Evolutionary conservation across 345 rosid species (phyloP).

Genomic region (Hibiscus mutabilis): DNA sequence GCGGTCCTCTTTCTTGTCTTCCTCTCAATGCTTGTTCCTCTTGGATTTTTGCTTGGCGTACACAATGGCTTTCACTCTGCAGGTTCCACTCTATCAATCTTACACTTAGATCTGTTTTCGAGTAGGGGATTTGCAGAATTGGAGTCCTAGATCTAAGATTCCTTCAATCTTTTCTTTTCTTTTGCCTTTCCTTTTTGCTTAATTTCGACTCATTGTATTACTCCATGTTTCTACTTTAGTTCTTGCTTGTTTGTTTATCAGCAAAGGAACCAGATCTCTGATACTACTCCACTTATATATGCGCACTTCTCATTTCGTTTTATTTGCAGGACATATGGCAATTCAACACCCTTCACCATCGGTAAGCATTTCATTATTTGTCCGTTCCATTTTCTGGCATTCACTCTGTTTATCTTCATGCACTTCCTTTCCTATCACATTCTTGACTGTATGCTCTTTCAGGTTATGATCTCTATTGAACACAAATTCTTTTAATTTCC

Average conservation of each 20-base stretch:
- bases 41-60: conserved; percentile 80
- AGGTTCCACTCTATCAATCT: conserved; percentile 18
- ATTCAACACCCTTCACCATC: conserved; percentile 37
- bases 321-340: conserved; percentile 42
- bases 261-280: conserved; percentile 11
- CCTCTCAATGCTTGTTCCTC: conserved; percentile 97
- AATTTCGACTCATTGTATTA: background rate
- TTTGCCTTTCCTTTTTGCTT: background rate
- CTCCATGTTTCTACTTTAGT: background rate
- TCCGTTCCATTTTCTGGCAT: background rate
- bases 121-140: conserved; percentile 7
- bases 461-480: background rate
- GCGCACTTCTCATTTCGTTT: background rate
- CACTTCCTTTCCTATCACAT: background rate
- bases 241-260: background rate
- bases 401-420: background rate
- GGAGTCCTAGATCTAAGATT: background rate
- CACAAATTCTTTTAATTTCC: background rate
- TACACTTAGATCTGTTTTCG: conserved; percentile 26
- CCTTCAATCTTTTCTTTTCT: no score
- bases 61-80: conserved; percentile 76
- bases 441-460: background rate
- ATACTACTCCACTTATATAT: background rate
- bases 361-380: conserved; percentile 35
- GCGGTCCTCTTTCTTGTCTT: conserved; percentile 78